Evolutionary conservation across 164 flowering plant species (phyloP), one percentile per base, ranked within the genome.

Genomic region (Chloranthus sessilifolius): DNA sequence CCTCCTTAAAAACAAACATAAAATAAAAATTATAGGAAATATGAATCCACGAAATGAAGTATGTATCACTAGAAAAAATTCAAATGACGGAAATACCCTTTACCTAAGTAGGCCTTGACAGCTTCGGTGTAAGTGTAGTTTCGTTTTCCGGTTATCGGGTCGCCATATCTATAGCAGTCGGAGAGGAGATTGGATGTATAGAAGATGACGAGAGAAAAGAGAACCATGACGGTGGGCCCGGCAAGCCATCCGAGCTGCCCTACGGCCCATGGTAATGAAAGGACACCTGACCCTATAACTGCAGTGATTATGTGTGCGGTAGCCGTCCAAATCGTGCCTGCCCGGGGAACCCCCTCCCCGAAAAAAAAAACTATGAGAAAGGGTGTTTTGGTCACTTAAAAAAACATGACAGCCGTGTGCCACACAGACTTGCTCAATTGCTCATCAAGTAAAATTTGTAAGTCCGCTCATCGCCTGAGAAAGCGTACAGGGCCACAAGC

Each of bases 311-410:
- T 23, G 4, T 43, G 47, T 4, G 47, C 47, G 1, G 47, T 23
- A 17, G 47, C 47, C 23, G 47, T 43, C 47, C 47, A 43, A 7
- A 43, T 14, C 27, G 47, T 43, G n/a, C 47, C 47, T 43, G 47
- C n/a, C n/a, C 24, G 24, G 17, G 1, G 4, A 7, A n/a, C n/a
- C n/a, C n/a, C n/a, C n/a, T n/a, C n/a, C 15, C 10, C 11, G n/a
- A n/a, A n/a, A n/a, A n/a, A n/a, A n/a, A n/a, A n/a, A n/a, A n/a
- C n/a, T n/a, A n/a, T n/a, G n/a, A n/a, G n/a, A n/a, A n/a, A n/a
- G n/a, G n/a, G n/a, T n/a, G n/a, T n/a, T n/a, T n/a, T n/a, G n/a
- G n/a, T n/a, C n/a, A n/a, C n/a, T n/a, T n/a, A n/a, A n/a, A n/a
- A n/a, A n/a, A n/a, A n/a, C n/a, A n/a, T n/a, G n/a, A n/a, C n/a